Evolutionary conservation across 768 basidiomycete species (phyloP).

Genomic region (Boletus vermiculosoides): DNA sequence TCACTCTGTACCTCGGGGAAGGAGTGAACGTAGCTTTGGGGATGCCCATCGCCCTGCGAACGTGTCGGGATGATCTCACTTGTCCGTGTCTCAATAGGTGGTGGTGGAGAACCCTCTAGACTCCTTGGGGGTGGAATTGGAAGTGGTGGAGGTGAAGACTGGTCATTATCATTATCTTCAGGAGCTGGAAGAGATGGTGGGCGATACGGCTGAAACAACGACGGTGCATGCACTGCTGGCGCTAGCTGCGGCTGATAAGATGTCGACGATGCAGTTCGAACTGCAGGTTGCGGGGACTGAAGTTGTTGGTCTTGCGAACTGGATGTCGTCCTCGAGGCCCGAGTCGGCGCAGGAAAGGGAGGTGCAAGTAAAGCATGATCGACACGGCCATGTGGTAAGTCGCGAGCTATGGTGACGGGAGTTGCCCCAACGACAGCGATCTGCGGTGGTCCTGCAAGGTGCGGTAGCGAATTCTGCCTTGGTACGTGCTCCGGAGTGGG

Average conservation of each 20-base stretch:
- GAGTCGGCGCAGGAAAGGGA: slow-evolving; percentile 28
- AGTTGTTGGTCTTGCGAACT: slow-evolving; percentile 21
- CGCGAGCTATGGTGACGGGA: slow-evolving; percentile 15
- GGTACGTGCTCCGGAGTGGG: slow-evolving; percentile 21
- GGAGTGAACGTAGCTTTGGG: background rate
- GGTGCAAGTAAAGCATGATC: slow-evolving; percentile 28
- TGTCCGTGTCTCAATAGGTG: slow-evolving; percentile 22
- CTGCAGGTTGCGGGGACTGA: slow-evolving; percentile 13
- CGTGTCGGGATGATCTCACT: slow-evolving; percentile 28
- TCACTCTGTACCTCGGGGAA: slow-evolving; percentile 22
- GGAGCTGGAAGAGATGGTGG: slow-evolving; percentile 19
- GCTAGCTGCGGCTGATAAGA: slow-evolving; percentile 19
- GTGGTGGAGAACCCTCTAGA: slow-evolving; percentile 21
- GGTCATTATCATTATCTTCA: slow-evolving; percentile 16
- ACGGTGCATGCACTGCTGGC: slow-evolving; percentile 15
- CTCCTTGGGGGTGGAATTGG: slow-evolving; percentile 31
- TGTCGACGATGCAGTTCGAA: slow-evolving; percentile 6
- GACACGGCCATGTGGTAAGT: slow-evolving; percentile 26
- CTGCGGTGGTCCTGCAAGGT: slow-evolving; percentile 25
- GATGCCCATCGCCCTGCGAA: slow-evolving; percentile 9
- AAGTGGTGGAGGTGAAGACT: slow-evolving; percentile 30
- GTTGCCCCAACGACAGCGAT: slow-evolving; percentile 34
- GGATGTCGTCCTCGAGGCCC: slow-evolving; percentile 24
- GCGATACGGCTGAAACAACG: slow-evolving; percentile 25
- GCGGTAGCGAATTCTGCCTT: slow-evolving; percentile 9